Evolutionary conservation across 2,329 filamentous ascomycete genomes (phyloP), one percentile per base, ranked within the genome.

Genomic region (Talaromyces sp.): DNA sequence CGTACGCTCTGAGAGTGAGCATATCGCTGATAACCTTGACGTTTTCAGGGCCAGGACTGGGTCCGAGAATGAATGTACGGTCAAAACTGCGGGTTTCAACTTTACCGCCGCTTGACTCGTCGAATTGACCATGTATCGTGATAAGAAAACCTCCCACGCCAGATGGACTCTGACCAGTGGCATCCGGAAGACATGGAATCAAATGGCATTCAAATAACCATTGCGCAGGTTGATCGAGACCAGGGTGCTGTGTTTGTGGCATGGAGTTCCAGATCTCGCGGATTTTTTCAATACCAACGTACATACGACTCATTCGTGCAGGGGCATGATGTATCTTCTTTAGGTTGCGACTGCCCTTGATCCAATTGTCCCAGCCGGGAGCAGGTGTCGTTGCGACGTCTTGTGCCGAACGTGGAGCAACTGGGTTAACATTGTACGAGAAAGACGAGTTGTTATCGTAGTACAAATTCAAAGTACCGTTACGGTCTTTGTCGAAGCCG

Each of bases 121-220:
- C 88, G 66, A 92, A 96, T 72, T 94, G 90, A 68, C 92, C 91
- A 71, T 95, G 90, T n/a, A 94, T 84, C 8, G 86, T 89, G 69
- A 96, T 86, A 59, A 91, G 84, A 68, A 96, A 85, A 8, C 92
- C 92, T 68, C 91, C 90, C 22, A 94, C 91, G 4, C 91, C 91
- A 22, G 81, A 80, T 0, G 80, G 74, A 67, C 83, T 89, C 68
- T 89, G 78, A 1, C 88, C 87, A 13, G 84, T 85, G 2, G 88
- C 88, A 70, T 96, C 92, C 2, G 85, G 84, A 27, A 96, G 83
- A 39, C 89, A 88, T 1, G 89, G 86, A 39, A 93, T 81, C 16
- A 89, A 85, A 71, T 92, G 89, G 69, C 91, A 93, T 77, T 96
- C 92, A 73, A 96, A 87, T 61, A 92, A 86, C 83, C 92, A 96